Conservation (phyloP, 305 asterid genomes). For the Fraxinus baroniana region DNA sequence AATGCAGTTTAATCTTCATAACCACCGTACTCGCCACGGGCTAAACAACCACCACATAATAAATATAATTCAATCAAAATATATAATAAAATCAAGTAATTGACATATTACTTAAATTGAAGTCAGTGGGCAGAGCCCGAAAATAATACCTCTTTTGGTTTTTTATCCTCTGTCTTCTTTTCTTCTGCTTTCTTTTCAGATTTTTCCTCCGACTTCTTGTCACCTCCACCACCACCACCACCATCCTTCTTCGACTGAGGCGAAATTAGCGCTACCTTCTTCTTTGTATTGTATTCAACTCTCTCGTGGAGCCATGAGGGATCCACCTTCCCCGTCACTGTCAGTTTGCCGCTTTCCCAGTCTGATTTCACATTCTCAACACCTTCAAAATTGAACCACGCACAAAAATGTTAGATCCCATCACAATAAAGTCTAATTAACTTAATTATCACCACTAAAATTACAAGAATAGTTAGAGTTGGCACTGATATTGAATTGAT, state of each 20-base stretch:
- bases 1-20: conserved; percentile 66
- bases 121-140: neutral
- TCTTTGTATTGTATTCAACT: conserved; percentile 63
- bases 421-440: neutral
- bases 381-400: conserved; percentile 41
- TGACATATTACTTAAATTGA: neutral
- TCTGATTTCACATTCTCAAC: conserved; percentile 78
- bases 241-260: conserved; percentile 43
- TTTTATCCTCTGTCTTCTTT: conserved; percentile 34
- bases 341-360: conserved; percentile 54
- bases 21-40: conserved; percentile 47
- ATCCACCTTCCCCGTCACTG: conserved; percentile 42
- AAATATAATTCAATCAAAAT: neutral
- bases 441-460: neutral
- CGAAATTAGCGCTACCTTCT: conserved; percentile 73
- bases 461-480: neutral
- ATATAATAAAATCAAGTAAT: neutral
- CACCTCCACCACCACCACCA: conserved; percentile 2
- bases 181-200: conserved; percentile 41
- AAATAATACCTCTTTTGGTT: conserved; percentile 57
- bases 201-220: conserved; percentile 30
- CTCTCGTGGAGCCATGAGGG: conserved; percentile 69
- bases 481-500: conserved; percentile 10
- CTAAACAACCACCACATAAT: conserved; percentile 32
- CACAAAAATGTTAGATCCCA: conserved; percentile 22